Evolutionary conservation across 2,329 filamentous ascomycete species (phyloP).

Genomic region (Periconia macrospinosa): DNA sequence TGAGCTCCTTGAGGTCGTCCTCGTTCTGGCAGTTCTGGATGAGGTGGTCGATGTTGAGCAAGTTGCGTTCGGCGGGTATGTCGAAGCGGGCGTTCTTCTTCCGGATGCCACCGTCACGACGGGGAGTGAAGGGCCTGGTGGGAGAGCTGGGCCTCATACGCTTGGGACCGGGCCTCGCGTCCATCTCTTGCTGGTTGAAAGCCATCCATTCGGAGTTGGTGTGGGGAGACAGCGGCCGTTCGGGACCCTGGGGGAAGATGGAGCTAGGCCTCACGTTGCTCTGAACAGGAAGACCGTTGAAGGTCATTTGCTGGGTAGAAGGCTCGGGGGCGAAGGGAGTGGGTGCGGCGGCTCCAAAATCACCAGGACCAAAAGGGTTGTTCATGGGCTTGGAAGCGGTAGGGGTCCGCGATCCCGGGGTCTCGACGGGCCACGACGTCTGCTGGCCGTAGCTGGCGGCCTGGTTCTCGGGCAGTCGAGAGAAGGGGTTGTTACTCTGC

Average conservation of each 20-base stretch:
- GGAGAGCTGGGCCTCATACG: constrained; percentile 68
- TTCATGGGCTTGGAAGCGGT: constrained; percentile 74
- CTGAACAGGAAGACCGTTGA: constrained; percentile 42
- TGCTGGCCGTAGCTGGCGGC: constrained; percentile 52
- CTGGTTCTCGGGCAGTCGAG: constrained; percentile 59
- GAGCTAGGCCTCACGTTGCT: constrained; percentile 51
- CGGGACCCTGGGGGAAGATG: constrained; percentile 50
- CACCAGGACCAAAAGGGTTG: constrained; percentile 59
- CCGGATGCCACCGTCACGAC: constrained; percentile 82
- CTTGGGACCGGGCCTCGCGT: constrained; percentile 51
- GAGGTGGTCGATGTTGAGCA: constrained; percentile 91
- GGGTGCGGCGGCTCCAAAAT: constrained; percentile 51
- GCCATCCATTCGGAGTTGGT: constrained; percentile 62
- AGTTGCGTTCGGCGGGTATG: constrained; percentile 89
- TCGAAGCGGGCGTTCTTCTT: constrained; percentile 99
- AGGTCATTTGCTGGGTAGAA: constrained; percentile 41
- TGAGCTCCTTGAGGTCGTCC: constrained; percentile 94
- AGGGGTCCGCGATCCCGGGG: constrained; percentile 73
- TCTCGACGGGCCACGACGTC: constrained; percentile 64
- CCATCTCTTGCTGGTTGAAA: constrained; percentile 54
- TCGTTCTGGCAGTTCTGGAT: constrained; percentile 88
- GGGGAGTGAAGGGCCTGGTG: constrained; percentile 74
- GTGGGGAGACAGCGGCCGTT: constrained; percentile 62
- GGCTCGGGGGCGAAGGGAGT: constrained; percentile 46
- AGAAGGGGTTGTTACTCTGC: constrained; percentile 62